These are phyloP conservation scores for Aspergillus fijiensis DNA, from an alignment of 2,329 filamentous ascomycete species.

Conservation along the genomic window DNA sequence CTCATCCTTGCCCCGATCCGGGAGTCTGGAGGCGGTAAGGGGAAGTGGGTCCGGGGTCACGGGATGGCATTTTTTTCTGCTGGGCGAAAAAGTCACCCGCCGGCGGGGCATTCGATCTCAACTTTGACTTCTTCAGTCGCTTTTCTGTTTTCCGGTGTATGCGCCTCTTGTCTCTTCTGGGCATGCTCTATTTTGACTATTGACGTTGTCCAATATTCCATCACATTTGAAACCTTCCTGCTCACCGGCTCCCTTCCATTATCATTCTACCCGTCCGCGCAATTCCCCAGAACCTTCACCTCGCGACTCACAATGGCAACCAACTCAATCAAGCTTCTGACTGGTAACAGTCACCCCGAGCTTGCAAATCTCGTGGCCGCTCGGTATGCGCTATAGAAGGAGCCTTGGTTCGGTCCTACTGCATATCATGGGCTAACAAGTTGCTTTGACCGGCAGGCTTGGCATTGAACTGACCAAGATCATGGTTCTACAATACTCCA, in stretches of 20 bases:
- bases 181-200: neutral
- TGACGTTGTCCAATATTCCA: neutral
- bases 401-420: neutral
- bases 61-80: slow-evolving; percentile 18
- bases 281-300: neutral
- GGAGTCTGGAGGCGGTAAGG: slow-evolving; percentile 15
- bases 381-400: slow-evolving; percentile 50
- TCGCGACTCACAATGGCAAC: slow-evolving; percentile 56
- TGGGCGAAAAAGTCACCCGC: slow-evolving; percentile 18
- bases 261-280: slow-evolving; percentile 2
- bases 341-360: slow-evolving; percentile 72
- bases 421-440: slow-evolving; percentile 8
- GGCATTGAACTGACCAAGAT: slow-evolving; percentile 68
- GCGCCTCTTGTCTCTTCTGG: neutral
- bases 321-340: slow-evolving; percentile 73
- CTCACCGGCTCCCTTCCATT: slow-evolving; percentile 8
- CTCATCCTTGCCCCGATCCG: neutral
- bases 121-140: slow-evolving; percentile 4
- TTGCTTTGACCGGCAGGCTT: slow-evolving; percentile 46
- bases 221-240: neutral
- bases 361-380: slow-evolving; percentile 68
- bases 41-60: slow-evolving; percentile 12
- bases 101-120: slow-evolving; percentile 12
- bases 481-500: slow-evolving; percentile 66
- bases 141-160: neutral